These are phyloP conservation scores for Podospora comata DNA, from an alignment of 495 filamentous ascomycete genomes.

Conservation along the genomic window DNA sequence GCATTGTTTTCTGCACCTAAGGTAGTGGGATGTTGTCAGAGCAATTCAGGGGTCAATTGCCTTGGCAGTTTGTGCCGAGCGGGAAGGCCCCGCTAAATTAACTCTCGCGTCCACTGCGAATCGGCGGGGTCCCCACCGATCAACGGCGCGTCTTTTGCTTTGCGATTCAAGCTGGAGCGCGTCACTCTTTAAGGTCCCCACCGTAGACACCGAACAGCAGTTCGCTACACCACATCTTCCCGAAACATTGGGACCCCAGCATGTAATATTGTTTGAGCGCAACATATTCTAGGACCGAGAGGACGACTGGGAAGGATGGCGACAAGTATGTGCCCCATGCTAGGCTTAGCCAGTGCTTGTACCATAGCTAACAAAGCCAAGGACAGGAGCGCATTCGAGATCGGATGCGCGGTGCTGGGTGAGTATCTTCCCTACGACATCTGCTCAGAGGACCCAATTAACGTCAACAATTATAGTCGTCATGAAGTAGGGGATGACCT, in stretches of 20 bases:
- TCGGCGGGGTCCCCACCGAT: neutral
- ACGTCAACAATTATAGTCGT: neutral
- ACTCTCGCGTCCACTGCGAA: slow-evolving; percentile 1
- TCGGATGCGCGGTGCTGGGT: slow-evolving; percentile 11
- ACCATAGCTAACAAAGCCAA: neutral
- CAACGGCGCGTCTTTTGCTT: slow-evolving; percentile 10
- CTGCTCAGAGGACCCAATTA: neutral
- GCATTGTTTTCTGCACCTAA: neutral
- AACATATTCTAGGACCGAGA: neutral
- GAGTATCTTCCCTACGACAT: neutral
- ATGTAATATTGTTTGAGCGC: neutral
- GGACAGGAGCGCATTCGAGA: slow-evolving; percentile 13
- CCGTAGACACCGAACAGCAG: neutral
- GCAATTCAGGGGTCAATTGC: neutral
- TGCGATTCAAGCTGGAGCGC: slow-evolving; percentile 1
- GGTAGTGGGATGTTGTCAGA: neutral
- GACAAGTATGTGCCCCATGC: slow-evolving; percentile 1
- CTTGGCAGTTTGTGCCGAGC: neutral
- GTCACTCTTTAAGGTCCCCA: slow-evolving; percentile 3
- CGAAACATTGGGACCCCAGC: neutral
- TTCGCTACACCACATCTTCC: neutral
- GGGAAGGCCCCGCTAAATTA: slow-evolving; percentile 8
- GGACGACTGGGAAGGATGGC: neutral
- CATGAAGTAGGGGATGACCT: neutral
- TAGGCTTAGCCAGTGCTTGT: neutral